Evolutionary conservation across 257 asterid species (phyloP), one percentile per base, ranked within the genome.

Genomic region (Gynochthodes officinalis): DNA sequence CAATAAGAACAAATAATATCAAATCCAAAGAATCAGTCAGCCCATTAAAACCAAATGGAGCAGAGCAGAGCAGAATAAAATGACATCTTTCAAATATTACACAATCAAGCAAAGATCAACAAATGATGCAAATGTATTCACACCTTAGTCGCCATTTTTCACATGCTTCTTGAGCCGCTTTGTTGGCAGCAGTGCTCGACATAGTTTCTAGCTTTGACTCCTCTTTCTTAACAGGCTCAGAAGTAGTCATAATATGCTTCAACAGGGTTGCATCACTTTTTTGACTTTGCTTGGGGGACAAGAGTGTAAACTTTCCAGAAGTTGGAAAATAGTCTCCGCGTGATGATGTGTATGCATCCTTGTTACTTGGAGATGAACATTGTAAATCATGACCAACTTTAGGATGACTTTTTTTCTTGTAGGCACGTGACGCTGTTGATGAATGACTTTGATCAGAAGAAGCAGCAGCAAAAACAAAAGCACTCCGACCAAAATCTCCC

Each of bases 131-230:
- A 46, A 57, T 55, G 72, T 70, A 67, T 54, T 64, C 83, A 66
- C 77, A 92, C 99, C 98, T 91, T 66, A 92, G 80, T 71, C 97
- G 89, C 97, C 95, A 95, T 75, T 85, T 92, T 88, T 95, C 99
- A 86, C 99, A 95, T 76, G 90, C 81, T 87, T 95, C 97, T 79
- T 88, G 93, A 71, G 90, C 87, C 43, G 91, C 89, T 83, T 82
- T 81, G 82, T 90, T 82, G 64, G 84, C 84, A 75, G 85, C 75
- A 67, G 82, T 75, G 46, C 78, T 53, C 69, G 84, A 77, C 71
- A 67, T 21, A 30, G 54, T 55, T 76, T 79, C 88, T 71, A 71
- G 75, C 73, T 81, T 86, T 80, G 75, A 62, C 74, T 79, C 83
- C 69, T 70, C 73, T 63, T 83, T 84, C 77, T 80, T 83, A 72